phyloP scores from a whole-genome alignment of 2,329 filamentous ascomycete genomes.

The Sarocladium strictum region DNA sequence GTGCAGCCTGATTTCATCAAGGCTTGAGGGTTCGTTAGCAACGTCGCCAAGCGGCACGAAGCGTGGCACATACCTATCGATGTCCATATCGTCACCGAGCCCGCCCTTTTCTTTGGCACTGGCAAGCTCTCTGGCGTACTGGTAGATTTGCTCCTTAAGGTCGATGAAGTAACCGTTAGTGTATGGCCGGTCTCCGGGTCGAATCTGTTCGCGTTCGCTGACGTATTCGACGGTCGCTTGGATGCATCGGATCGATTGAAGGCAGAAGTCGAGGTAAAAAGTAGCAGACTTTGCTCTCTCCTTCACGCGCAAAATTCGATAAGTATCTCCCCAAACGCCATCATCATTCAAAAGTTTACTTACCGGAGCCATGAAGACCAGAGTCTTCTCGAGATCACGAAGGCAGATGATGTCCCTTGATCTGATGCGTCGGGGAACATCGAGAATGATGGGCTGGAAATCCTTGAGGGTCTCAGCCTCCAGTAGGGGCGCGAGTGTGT shows the following conservation, averaged over 20 bases:
- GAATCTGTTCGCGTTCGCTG: slow-evolving; percentile 78
- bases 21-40: slow-evolving; percentile 26
- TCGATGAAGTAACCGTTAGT: slow-evolving; percentile 96
- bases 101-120: slow-evolving; percentile 63
- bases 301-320: slow-evolving; percentile 68
- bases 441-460: slow-evolving; percentile 73
- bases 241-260: slow-evolving; percentile 83
- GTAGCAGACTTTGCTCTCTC: slow-evolving; percentile 67
- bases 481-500: slow-evolving; percentile 73
- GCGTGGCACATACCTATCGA: slow-evolving; percentile 46
- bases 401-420: slow-evolving; percentile 85
- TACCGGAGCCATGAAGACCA: slow-evolving; percentile 89
- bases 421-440: slow-evolving; percentile 72
- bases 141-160: slow-evolving; percentile 85
- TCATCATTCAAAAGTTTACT: slow-evolving; percentile 58
- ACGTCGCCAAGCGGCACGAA: slow-evolving; percentile 21
- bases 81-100: slow-evolving; percentile 51
- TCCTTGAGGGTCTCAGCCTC: slow-evolving; percentile 66
- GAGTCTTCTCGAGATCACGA: slow-evolving; percentile 87
- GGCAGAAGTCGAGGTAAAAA: slow-evolving; percentile 80
- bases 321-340: slow-evolving; percentile 57
- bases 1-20: slow-evolving; percentile 70
- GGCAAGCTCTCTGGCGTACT: slow-evolving; percentile 81
- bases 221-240: slow-evolving; percentile 84
- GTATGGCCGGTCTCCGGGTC: slow-evolving; percentile 82